Evolutionary conservation across 2,329 filamentous ascomycete genomes (phyloP).

Genomic region (Talaromyces marneffei): DNA sequence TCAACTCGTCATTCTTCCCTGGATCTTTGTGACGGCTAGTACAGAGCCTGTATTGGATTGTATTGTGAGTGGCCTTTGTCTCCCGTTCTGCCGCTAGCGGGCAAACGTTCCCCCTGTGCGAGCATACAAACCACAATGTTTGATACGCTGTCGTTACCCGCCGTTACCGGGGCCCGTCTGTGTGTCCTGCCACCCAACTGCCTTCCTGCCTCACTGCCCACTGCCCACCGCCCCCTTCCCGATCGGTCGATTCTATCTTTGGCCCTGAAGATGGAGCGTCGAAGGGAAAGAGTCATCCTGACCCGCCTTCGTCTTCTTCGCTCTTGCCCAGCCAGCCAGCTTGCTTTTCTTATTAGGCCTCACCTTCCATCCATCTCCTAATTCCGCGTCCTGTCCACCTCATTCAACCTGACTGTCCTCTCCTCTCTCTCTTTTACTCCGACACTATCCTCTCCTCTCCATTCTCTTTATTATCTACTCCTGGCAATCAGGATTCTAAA

Average conservation of each 20-base stretch:
- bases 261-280: slow-evolving; percentile 13
- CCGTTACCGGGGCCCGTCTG: slow-evolving; percentile 11
- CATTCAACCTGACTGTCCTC: neutral
- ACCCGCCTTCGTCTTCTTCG: slow-evolving; percentile 7
- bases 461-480: neutral
- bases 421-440: neutral
- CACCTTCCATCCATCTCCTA: slow-evolving; percentile 1
- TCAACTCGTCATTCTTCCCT: neutral
- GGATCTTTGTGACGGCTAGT: slow-evolving; percentile 2
- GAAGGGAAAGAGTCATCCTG: slow-evolving; percentile 5
- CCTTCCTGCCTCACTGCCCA: slow-evolving; percentile 14
- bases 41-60: neutral
- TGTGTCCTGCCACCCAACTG: slow-evolving; percentile 13
- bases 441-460: slow-evolving; percentile 1
- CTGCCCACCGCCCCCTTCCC: slow-evolving; percentile 3
- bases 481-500: neutral
- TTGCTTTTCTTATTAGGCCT: neutral
- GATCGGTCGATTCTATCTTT: slow-evolving; percentile 17
- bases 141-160: slow-evolving; percentile 1
- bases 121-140: neutral
- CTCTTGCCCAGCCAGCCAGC: neutral
- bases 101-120: neutral
- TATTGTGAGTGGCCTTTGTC: neutral
- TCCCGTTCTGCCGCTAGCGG: neutral
- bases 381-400: neutral